phyloP scores from a whole-genome alignment of 495 filamentous ascomycete species.

The Sabuloglossum arenarium region DNA sequence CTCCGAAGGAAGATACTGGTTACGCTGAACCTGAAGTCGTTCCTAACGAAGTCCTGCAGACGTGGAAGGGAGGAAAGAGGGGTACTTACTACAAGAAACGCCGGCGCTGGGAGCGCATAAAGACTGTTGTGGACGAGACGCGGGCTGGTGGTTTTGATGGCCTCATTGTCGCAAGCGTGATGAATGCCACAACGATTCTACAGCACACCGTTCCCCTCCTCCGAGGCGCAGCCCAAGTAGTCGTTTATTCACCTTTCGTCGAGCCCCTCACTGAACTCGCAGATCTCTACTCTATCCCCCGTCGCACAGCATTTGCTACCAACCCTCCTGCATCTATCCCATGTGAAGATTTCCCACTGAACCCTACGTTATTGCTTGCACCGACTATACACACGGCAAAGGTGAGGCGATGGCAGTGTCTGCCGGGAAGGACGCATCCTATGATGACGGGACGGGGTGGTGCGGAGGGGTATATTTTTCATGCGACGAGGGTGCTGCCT shows the following conservation, averaged over 20 bases:
- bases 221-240: slow-evolving; percentile 59
- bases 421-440: slow-evolving; percentile 84
- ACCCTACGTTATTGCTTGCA: slow-evolving; percentile 63
- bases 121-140: slow-evolving; percentile 46
- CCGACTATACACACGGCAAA: slow-evolving; percentile 60
- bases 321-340: not conserved
- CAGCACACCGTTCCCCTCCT: slow-evolving; percentile 55
- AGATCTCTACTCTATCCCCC: slow-evolving; percentile 58
- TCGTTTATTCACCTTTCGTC: slow-evolving; percentile 60
- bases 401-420: slow-evolving; percentile 64
- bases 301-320: slow-evolving; percentile 43
- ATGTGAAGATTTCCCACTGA: slow-evolving; percentile 49
- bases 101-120: slow-evolving; percentile 50
- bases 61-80: slow-evolving; percentile 56
- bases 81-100: slow-evolving; percentile 70
- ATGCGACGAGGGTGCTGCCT: slow-evolving; percentile 60
- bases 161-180: slow-evolving; percentile 55
- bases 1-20: slow-evolving; percentile 47
- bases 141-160: slow-evolving; percentile 62
- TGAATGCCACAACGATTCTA: slow-evolving; percentile 61
- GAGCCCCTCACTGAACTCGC: slow-evolving; percentile 55
- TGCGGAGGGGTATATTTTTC: slow-evolving; percentile 79
- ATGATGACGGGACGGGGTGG: slow-evolving; percentile 78
- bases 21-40: slow-evolving; percentile 38
- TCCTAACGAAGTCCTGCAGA: slow-evolving; percentile 30